These are phyloP conservation scores for Scopulariopsis brevicaulis DNA, from an alignment of 2,329 filamentous ascomycete species.

Conservation along the genomic window DNA sequence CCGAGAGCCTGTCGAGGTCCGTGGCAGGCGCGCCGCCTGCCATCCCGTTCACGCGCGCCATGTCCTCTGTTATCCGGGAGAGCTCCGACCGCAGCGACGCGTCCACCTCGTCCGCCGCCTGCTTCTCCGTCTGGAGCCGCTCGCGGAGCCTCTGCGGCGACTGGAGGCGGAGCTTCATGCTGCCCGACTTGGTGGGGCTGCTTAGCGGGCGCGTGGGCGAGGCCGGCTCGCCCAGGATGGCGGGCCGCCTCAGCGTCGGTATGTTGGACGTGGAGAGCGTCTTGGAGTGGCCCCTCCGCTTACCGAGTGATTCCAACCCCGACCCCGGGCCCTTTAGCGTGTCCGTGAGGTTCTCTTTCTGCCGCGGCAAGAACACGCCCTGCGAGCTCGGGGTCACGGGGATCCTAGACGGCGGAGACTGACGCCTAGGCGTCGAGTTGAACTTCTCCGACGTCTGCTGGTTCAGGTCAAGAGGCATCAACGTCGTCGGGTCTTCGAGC, in stretches of 20 bases:
- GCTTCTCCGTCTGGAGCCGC: conserved; percentile 73
- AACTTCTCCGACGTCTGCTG: conserved; percentile 44
- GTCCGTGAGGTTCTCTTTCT: conserved; percentile 34
- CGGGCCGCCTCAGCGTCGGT: conserved; percentile 34
- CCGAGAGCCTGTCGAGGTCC: conserved; percentile 37
- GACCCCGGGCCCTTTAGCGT: conserved; percentile 6
- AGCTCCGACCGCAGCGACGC: conserved; percentile 63
- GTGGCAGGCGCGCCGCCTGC: conserved; percentile 20
- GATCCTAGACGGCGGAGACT: conserved; percentile 16
- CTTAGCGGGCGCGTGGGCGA: conserved; percentile 1
- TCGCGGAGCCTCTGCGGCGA: conserved; percentile 70
- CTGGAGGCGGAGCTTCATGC: conserved; percentile 53
- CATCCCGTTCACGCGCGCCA: conserved; percentile 44
- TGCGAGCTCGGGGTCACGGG: conserved; percentile 14
- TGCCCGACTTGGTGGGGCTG: conserved; percentile 25
- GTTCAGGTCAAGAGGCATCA: conserved; percentile 39
- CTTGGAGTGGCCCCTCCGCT: conserved; percentile 26
- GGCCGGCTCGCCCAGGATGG: conserved; percentile 5
- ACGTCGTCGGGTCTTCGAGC: conserved; percentile 25
- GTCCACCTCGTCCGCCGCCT: conserved; percentile 59
- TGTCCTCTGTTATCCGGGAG: conserved; percentile 68
- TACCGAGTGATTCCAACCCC: conserved; percentile 1
- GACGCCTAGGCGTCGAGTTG: conserved; percentile 37
- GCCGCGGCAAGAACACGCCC: conserved; percentile 27
- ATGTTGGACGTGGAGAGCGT: conserved; percentile 42